These are phyloP conservation scores for Candida awuae DNA, from an alignment of 805 yeast genomes.

Conservation along the genomic window DNA sequence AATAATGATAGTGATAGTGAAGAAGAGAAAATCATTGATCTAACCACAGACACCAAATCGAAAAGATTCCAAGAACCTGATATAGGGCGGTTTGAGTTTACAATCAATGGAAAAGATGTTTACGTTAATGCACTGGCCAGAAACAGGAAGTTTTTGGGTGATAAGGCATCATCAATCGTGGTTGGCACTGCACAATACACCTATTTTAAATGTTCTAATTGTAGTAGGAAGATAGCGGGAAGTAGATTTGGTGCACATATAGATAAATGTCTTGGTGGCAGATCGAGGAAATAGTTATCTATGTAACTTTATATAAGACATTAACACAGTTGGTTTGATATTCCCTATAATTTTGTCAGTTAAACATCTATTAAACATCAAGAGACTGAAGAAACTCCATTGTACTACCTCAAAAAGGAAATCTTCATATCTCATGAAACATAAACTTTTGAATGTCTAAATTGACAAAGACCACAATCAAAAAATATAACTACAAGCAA, in stretches of 20 bases:
- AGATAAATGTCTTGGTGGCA: constrained; percentile 80
- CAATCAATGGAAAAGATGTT: constrained; percentile 27
- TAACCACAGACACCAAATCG: constrained; percentile 11
- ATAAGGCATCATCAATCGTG: constrained; percentile 8
- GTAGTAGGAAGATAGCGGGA: constrained; percentile 83
- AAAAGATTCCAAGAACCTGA: constrained; percentile 18
- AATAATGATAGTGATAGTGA: constrained; percentile 1
- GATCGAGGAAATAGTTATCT: constrained; percentile 34
- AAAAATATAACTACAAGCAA: no score
- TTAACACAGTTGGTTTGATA: no score
- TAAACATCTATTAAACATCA: neutral
- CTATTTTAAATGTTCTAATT: constrained; percentile 73
- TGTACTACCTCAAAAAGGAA: constrained; percentile 7
- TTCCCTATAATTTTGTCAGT: no score
- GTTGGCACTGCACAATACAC: constrained; percentile 21
- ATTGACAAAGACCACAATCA: no score
- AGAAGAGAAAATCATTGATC: neutral
- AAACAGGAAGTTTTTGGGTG: constrained; percentile 10
- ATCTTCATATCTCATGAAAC: constrained; percentile 5
- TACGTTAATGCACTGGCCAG: constrained; percentile 17
- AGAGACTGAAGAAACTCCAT: neutral
- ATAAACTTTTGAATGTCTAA: no score
- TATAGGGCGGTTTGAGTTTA: constrained; percentile 24
- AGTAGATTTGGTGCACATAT: constrained; percentile 89
- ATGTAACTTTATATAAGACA: no score